Base-by-base conservation (phyloP, 495 filamentous ascomycete species). In the Hypoxylon perforatum region DNA sequence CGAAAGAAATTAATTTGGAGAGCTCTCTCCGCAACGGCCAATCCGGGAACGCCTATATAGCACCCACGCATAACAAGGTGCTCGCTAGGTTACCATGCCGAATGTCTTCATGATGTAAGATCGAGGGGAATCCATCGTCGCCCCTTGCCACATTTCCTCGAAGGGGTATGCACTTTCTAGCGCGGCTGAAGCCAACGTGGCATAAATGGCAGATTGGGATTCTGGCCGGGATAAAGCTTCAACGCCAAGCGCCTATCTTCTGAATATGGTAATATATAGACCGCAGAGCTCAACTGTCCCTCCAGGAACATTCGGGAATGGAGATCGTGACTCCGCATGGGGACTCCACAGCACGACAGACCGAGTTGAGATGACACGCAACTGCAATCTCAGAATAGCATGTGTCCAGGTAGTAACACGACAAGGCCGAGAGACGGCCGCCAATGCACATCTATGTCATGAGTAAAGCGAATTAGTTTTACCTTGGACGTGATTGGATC, bases 1-100 rank as follows among this genome's bases (percentile, higher is more conserved):
- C 55, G 66, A 69, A 58, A 18, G 28, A 53, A 59, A 57, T 64
- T 69, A 69, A 69, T 69, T 60, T 69, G 51, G 60, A 69, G 60
- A 65, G 38, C 50, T 57, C 56, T 58, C 36, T 64, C 66, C 60
- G 66, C 42, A 61, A 44, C 41, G 18, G 51, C 60, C 50, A 60
- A 69, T 69, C 49, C 66, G 45, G 60, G 51, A 35, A 51, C 49
- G 4, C 45, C 56, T 56, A 64, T 64, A 57, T 64, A 53, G 30
- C 30, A 41, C 38, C 30, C 44, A 28, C 49, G 38, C 42, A 36
- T 18, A 55, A 38, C 51, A 42, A 52, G 51, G 44, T 38, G 51
- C 39, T 44, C 57, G 50, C 44, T 61, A 30, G 15, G 45, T 46
- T 48, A 48, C 23, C 51, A 57, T 36, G 17, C 39, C 30, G 56